Conservation (phyloP, 1,284 basidiomycete species). For the Pisolithus thermaeus region DNA sequence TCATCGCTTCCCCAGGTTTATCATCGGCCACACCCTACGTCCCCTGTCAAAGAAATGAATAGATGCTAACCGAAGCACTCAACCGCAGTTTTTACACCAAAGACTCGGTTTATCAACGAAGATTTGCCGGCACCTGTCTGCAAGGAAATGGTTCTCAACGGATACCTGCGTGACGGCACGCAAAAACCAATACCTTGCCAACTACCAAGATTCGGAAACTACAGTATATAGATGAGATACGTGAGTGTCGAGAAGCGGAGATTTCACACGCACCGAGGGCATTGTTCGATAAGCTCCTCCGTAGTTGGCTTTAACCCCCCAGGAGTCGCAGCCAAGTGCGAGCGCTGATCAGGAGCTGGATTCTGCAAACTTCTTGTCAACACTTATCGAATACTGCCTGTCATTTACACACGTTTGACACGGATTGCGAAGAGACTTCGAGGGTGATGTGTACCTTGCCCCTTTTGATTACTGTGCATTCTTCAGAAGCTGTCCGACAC, state of each 20-base stretch:
- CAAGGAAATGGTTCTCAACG: not conserved
- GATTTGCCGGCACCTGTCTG: constrained; percentile 12
- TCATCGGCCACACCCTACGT: not conserved
- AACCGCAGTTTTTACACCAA: constrained; percentile 1
- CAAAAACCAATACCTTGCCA: not conserved
- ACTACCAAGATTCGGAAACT: constrained; percentile 1
- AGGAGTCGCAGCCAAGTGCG: too few relatives aligned
- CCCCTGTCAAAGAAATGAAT: not conserved
- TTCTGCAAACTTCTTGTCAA: too few relatives aligned
- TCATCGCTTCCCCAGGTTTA: constrained; percentile 16
- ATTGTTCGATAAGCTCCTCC: not conserved
- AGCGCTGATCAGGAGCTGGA: too few relatives aligned
- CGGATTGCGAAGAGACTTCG: too few relatives aligned
- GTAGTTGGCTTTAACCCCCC: not conserved
- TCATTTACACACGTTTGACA: too few relatives aligned
- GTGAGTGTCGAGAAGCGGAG: not conserved
- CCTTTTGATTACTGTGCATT: too few relatives aligned
- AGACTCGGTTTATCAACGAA: constrained; percentile 10
- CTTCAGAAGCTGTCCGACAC: too few relatives aligned
- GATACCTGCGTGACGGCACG: too few relatives aligned
- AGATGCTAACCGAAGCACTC: not conserved
- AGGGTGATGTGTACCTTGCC: too few relatives aligned
- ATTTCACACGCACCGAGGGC: not conserved
- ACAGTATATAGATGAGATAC: not conserved
- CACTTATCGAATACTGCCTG: too few relatives aligned